Conservation (phyloP, 257 asterid species). For the Solanum pimpinellifolium region DNA sequence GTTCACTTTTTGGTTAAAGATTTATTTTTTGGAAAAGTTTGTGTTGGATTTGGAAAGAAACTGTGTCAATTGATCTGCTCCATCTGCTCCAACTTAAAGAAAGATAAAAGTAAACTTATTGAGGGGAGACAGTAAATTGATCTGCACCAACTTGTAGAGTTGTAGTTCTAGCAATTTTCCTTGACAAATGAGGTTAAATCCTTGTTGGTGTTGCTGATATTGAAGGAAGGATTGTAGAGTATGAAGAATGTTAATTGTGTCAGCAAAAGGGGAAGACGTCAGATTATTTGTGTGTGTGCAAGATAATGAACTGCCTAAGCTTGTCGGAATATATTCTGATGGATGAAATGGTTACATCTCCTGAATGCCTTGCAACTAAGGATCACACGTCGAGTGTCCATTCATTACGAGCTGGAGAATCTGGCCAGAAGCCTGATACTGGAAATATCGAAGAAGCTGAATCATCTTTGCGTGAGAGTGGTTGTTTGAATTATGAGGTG, state of each 20-base stretch:
- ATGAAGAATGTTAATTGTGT: slow-evolving; percentile 39
- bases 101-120: neutral
- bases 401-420: slow-evolving; percentile 48
- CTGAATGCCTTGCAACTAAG: slow-evolving; percentile 44
- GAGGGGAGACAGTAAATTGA: neutral
- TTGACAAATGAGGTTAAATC: slow-evolving; percentile 2
- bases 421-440: slow-evolving; percentile 47
- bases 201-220: slow-evolving; percentile 4
- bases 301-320: slow-evolving; percentile 57
- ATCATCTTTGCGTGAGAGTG: slow-evolving; percentile 71
- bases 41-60: neutral
- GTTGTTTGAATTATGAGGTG: slow-evolving; percentile 70
- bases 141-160: neutral
- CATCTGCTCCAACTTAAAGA: neutral
- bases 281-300: slow-evolving; percentile 15
- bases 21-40: neutral
- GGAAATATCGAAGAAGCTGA: slow-evolving; percentile 93
- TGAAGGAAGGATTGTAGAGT: slow-evolving; percentile 17
- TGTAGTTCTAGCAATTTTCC: neutral
- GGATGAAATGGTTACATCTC: slow-evolving; percentile 42
- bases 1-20: neutral
- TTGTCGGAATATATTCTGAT: slow-evolving; percentile 37
- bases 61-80: neutral
- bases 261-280: slow-evolving; percentile 13
- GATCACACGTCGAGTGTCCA: slow-evolving; percentile 36